Evolutionary conservation across 495 filamentous ascomycete genomes (phyloP).

Genomic region (Platismatia glauca): DNA sequence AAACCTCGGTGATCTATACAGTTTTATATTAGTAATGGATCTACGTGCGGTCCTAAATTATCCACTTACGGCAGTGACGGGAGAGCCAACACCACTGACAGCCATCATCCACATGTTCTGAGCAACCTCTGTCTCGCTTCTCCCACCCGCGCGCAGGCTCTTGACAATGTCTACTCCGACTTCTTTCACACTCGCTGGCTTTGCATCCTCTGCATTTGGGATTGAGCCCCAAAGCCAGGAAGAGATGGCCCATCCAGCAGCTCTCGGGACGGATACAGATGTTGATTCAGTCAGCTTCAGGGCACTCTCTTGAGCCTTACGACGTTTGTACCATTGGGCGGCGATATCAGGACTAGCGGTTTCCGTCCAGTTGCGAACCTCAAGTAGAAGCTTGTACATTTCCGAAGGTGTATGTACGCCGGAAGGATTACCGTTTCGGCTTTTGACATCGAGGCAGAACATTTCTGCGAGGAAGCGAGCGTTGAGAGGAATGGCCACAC

Average conservation of each 20-base stretch:
- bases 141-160: not conserved
- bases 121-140: not conserved
- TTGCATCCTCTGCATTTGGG: not conserved
- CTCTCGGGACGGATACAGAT: not conserved
- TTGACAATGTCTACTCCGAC: not conserved
- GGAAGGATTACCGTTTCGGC: not conserved
- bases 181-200: not conserved
- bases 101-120: constrained; percentile 17
- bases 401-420: constrained; percentile 1
- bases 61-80: constrained; percentile 27
- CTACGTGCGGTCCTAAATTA: too few species aligned
- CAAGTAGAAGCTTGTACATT: constrained; percentile 10
- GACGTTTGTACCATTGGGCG: constrained; percentile 3
- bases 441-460: constrained; percentile 21
- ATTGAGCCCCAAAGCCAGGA: not conserved
- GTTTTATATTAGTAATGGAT: constrained; percentile 17
- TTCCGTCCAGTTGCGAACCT: constrained; percentile 12
- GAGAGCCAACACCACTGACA: constrained; percentile 33
- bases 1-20: constrained; percentile 36
- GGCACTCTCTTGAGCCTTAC: constrained; percentile 12
- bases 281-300: constrained; percentile 2
- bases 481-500: constrained; percentile 23
- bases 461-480: constrained; percentile 22
- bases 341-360: constrained; percentile 1
- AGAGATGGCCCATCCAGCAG: not conserved